Conservation (phyloP, 371 early-diverging fungal species). For the Capillidium heterosporum region DNA sequence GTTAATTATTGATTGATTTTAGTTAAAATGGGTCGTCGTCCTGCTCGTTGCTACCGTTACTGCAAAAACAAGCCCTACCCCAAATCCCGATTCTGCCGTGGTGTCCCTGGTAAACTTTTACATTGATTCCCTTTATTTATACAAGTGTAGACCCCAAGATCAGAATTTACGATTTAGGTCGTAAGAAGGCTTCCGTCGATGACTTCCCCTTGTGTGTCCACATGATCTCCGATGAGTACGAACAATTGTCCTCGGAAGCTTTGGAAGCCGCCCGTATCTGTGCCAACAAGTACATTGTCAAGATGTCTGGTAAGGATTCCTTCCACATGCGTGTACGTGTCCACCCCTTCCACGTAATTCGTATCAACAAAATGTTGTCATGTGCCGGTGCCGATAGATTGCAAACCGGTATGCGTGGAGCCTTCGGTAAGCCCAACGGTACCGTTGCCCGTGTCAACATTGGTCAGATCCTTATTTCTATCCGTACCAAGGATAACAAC, state of each 20-base stretch:
- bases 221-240: conserved; percentile 95
- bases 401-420: conserved; percentile 99
- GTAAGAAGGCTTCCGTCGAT: conserved; percentile 97
- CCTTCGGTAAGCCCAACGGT: conserved; percentile 99
- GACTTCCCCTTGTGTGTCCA: conserved; percentile 97
- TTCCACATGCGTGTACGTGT: conserved; percentile 99
- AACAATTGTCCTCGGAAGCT: conserved; percentile 98
- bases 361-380: conserved; percentile 99
- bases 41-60: conserved; percentile 98
- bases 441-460: conserved; percentile 98
- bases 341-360: conserved; percentile 99
- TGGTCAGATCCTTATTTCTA: conserved; percentile 95
- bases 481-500: conserved; percentile 96
- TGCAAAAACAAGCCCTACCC: conserved; percentile 99
- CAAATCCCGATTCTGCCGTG: conserved; percentile 99
- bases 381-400: conserved; percentile 99
- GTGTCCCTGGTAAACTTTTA: conserved; percentile 73
- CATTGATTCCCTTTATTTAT: not conserved
- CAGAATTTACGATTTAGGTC: conserved; percentile 97
- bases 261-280: conserved; percentile 99
- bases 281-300: conserved; percentile 99
- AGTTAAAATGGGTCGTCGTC: conserved; percentile 93
- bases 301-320: conserved; percentile 97
- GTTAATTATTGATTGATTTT: not conserved
- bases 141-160: conserved; percentile 86